Percentiles rank a stretch among this genome's conserved stretches.
These are phyloP conservation scores for Leccinum subgranulosum DNA, from an alignment of 768 basidiomycete genomes.

Conservation along the genomic window DNA sequence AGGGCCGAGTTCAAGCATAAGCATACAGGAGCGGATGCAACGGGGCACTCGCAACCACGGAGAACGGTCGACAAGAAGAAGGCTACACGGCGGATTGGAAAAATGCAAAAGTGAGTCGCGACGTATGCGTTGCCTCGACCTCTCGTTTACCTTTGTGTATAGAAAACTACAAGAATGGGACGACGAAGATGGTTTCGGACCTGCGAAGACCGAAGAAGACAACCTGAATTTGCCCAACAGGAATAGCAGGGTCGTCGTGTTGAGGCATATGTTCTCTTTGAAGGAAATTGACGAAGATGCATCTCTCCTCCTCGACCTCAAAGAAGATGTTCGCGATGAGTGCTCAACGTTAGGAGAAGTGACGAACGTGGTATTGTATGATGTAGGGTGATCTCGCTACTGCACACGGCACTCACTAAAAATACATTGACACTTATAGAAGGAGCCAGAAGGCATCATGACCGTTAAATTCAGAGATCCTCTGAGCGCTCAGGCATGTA, in stretches of 20 bases:
- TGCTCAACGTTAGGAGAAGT: conserved; percentile 89
- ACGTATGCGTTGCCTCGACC: neutral
- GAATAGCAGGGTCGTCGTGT: conserved; percentile 78
- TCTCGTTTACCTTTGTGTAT: neutral
- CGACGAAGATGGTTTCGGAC: conserved; percentile 90
- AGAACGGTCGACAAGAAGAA: conserved; percentile 78
- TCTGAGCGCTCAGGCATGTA: conserved; percentile 89
- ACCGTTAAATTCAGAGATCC: conserved; percentile 94
- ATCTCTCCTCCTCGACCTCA: conserved; percentile 83
- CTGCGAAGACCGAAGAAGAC: conserved; percentile 57
- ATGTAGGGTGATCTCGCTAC: conserved; percentile 54
- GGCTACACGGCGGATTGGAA: conserved; percentile 69
- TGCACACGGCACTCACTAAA: conserved; percentile 1
- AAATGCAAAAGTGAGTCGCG: conserved; percentile 73
- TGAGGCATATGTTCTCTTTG: conserved; percentile 94
- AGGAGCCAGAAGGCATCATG: conserved; percentile 92
- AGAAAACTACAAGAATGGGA: conserved; percentile 96
- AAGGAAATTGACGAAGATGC: conserved; percentile 84
- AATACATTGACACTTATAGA: conserved; percentile 42
- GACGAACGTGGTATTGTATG: conserved; percentile 92
- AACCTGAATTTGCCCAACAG: conserved; percentile 43
- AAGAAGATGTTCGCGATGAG: conserved; percentile 95
- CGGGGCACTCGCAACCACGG: conserved; percentile 46
- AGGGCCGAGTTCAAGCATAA: conserved; percentile 82
- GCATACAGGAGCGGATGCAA: conserved; percentile 37